Evolutionary conservation across 2,329 filamentous ascomycete species (phyloP).

Genomic region (Aspergillus sergii): DNA sequence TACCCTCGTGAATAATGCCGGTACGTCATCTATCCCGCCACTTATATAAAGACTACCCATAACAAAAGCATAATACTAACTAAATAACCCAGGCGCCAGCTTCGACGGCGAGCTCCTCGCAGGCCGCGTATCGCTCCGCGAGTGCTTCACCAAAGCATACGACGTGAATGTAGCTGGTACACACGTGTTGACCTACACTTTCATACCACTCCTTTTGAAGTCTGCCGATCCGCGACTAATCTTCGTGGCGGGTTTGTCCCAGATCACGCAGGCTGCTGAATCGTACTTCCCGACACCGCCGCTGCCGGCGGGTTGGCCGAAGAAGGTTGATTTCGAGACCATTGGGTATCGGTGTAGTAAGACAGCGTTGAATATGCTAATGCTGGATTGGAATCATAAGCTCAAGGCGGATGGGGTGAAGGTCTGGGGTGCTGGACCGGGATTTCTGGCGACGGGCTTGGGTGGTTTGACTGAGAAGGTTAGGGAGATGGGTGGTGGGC

Average conservation of each 20-base stretch:
- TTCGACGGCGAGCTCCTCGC: neutral
- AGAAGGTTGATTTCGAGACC: slow-evolving; percentile 2
- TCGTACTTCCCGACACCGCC: slow-evolving; percentile 15
- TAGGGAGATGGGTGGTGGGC: neutral
- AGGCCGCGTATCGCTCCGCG: slow-evolving; percentile 29
- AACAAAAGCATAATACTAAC: neutral
- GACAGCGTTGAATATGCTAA: neutral
- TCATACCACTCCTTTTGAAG: slow-evolving; percentile 56
- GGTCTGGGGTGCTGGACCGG: neutral
- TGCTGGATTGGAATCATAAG: neutral
- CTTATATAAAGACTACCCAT: no score
- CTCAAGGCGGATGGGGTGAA: neutral
- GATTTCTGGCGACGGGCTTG: neutral
- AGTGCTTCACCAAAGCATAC: slow-evolving; percentile 51
- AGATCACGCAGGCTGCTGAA: slow-evolving; percentile 11
- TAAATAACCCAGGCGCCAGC: neutral
- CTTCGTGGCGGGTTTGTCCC: slow-evolving; percentile 19
- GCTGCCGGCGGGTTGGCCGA: slow-evolving; percentile 19
- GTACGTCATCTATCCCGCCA: neutral
- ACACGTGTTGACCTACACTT: slow-evolving; percentile 49
- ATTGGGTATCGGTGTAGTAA: slow-evolving; percentile 1
- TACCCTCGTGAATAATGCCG: slow-evolving; percentile 3
- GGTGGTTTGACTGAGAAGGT: neutral
- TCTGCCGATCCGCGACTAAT: slow-evolving; percentile 48
- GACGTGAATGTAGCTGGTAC: slow-evolving; percentile 56